Evolutionary conservation across 1,284 basidiomycete genomes (phyloP).

Genomic region (Rhodotorula sp.): DNA sequence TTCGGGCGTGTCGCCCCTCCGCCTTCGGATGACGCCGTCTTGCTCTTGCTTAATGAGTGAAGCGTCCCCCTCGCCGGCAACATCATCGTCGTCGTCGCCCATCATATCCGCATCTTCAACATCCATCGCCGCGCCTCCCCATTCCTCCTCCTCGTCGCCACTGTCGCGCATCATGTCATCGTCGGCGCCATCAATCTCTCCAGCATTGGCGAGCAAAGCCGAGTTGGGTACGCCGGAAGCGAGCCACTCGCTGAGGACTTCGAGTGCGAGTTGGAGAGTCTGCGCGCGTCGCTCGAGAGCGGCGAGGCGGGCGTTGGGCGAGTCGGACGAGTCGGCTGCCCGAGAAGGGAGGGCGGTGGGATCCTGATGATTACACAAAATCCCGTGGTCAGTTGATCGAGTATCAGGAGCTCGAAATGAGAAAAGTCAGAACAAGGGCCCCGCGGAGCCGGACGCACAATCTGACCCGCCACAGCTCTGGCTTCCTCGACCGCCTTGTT

Average conservation of each 20-base stretch:
- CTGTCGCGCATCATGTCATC: conserved; percentile 44
- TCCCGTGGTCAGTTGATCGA: neutral
- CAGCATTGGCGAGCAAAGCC: conserved; percentile 3
- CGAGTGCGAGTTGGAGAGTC: conserved; percentile 74
- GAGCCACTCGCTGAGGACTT: conserved; percentile 59
- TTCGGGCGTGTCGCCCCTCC: conserved; percentile 4
- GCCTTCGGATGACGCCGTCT: conserved; percentile 11
- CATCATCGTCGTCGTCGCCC: conserved; percentile 39
- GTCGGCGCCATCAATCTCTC: conserved; percentile 18
- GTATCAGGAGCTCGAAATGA: neutral
- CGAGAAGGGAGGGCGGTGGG: conserved; percentile 17
- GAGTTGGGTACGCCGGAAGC: conserved; percentile 30
- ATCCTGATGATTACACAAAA: conserved; percentile 2
- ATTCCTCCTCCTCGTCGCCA: conserved; percentile 44
- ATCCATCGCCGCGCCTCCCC: conserved; percentile 39
- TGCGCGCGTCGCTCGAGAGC: conserved; percentile 69
- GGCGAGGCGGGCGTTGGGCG: conserved; percentile 62
- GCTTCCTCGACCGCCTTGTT: conserved; percentile 17
- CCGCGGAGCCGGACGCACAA: conserved; percentile 9
- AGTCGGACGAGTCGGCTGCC: neutral
- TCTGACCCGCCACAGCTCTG: conserved; percentile 14
- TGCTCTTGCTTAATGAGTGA: conserved; percentile 19
- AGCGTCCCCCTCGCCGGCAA: conserved; percentile 42
- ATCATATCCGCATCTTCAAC: conserved; percentile 35
- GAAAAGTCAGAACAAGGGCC: neutral